A percentile compares a stretch with the other conserved stretches of the same genome.
Evolutionary conservation across 495 filamentous ascomycete species (phyloP).

Genomic region (Gamarada debralockiae): DNA sequence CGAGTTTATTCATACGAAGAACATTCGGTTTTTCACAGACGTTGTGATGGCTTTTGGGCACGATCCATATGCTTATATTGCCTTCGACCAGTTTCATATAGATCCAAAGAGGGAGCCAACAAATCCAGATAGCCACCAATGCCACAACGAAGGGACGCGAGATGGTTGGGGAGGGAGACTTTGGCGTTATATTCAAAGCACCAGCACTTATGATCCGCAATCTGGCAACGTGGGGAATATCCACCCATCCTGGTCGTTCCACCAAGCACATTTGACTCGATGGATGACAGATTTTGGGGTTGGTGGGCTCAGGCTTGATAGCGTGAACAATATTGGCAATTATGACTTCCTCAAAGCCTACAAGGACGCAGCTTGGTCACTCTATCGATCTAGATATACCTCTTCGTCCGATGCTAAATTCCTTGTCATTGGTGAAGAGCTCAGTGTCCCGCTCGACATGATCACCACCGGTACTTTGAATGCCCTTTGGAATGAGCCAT

Average conservation of each 20-base stretch:
- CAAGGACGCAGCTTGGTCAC: conserved; percentile 26
- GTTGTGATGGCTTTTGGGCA: conserved; percentile 31
- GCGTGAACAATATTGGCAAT: conserved; percentile 31
- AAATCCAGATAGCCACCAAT: conserved; percentile 30
- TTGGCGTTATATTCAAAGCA: conserved; percentile 25
- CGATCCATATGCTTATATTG: conserved; percentile 28
- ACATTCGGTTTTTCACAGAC: conserved; percentile 28
- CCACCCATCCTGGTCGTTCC: conserved; percentile 28
- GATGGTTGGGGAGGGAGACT: conserved; percentile 26
- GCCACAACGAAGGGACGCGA: conserved; percentile 9
- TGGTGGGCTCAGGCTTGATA: conserved; percentile 30
- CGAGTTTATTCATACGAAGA: conserved; percentile 22
- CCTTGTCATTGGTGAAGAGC: conserved; percentile 31
- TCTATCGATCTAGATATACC: conserved; percentile 18
- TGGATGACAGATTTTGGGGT: conserved; percentile 33
- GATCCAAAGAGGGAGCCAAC: conserved; percentile 12
- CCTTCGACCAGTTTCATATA: conserved; percentile 25
- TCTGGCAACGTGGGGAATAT: conserved; percentile 13
- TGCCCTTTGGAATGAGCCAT: conserved; percentile 31
- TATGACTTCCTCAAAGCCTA: conserved; percentile 29
- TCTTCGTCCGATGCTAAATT: conserved; percentile 23
- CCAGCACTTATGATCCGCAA: conserved; percentile 23
- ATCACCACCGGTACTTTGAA: conserved; percentile 21
- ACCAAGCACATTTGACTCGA: conserved; percentile 23
- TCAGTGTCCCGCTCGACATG: conserved; percentile 26